Evolutionary conservation across 2,329 filamentous ascomycete genomes (phyloP).

Genomic region (Elsinoe ampelina): DNA sequence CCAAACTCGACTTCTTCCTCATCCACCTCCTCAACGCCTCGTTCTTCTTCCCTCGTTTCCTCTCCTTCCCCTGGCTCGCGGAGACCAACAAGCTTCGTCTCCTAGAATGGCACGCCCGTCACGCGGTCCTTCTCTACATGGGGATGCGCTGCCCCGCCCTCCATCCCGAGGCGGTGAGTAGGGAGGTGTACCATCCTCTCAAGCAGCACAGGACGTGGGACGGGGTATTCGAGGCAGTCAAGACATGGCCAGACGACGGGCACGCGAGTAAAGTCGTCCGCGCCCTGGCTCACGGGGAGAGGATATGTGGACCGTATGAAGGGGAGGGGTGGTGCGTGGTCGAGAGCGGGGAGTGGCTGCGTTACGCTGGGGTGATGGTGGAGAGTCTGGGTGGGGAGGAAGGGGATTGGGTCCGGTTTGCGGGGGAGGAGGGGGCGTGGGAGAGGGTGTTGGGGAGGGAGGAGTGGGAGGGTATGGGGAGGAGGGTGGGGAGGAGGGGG

Average conservation of each 20-base stretch:
- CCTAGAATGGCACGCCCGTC: conserved; percentile 71
- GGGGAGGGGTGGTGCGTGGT: conserved; percentile 41
- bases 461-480: neutral
- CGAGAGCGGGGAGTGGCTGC: conserved; percentile 50
- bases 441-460: conserved; percentile 27
- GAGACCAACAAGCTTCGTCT: conserved; percentile 55
- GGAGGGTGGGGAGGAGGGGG: neutral
- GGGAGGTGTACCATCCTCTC: conserved; percentile 43
- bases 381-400: conserved; percentile 50
- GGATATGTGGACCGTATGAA: conserved; percentile 40
- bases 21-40: conserved; percentile 63
- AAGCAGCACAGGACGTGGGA: conserved; percentile 31
- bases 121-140: conserved; percentile 65
- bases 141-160: conserved; percentile 57
- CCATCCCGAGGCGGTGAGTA: conserved; percentile 47
- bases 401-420: conserved; percentile 50
- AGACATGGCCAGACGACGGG: conserved; percentile 59
- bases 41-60: conserved; percentile 62
- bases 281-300: conserved; percentile 56
- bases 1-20: conserved; percentile 74
- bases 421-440: conserved; percentile 60
- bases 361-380: conserved; percentile 51
- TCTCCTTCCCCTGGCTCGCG: conserved; percentile 52
- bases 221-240: conserved; percentile 37
- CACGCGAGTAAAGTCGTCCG: conserved; percentile 69